Evolutionary conservation across 371 early-diverging fungal genomes (phyloP).

Genomic region (Mucor lusitanicus): DNA sequence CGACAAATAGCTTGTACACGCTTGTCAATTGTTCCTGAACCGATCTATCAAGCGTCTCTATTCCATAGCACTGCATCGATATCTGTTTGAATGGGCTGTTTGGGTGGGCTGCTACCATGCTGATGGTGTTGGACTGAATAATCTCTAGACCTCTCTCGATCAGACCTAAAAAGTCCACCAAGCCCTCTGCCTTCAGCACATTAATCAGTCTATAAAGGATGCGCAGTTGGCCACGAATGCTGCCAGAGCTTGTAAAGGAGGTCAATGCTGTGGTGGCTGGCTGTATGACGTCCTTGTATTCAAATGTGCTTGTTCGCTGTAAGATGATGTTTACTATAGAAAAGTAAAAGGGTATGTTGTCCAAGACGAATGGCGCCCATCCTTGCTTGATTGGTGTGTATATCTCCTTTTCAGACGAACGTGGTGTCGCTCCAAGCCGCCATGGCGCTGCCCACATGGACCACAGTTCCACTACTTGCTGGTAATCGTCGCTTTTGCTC

Average conservation of each 20-base stretch:
- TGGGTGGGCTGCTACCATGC: neutral
- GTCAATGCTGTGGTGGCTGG: neutral
- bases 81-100: slow-evolving; percentile 1
- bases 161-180: slow-evolving; percentile 17
- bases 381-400: slow-evolving; percentile 19
- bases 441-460: slow-evolving; percentile 39
- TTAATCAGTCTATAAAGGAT: slow-evolving; percentile 30
- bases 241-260: neutral
- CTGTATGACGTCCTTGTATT: slow-evolving; percentile 6
- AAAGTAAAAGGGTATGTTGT: slow-evolving; percentile 35
- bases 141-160: slow-evolving; percentile 16
- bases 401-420: neutral
- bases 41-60: neutral
- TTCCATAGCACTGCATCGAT: neutral
- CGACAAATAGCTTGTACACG: slow-evolving; percentile 9
- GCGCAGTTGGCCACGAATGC: slow-evolving; percentile 24
- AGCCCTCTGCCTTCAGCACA: slow-evolving; percentile 19
- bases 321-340: slow-evolving; percentile 30
- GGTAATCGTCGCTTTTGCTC: slow-evolving; percentile 29
- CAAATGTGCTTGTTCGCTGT: slow-evolving; percentile 24
- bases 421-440: slow-evolving; percentile 18
- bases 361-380: slow-evolving; percentile 30
- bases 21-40: slow-evolving; percentile 7
- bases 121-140: neutral
- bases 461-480: slow-evolving; percentile 36